Base-by-base conservation (phyloP, 352 stramenopile genomes). In the Globisporangium camurandrum region DNA sequence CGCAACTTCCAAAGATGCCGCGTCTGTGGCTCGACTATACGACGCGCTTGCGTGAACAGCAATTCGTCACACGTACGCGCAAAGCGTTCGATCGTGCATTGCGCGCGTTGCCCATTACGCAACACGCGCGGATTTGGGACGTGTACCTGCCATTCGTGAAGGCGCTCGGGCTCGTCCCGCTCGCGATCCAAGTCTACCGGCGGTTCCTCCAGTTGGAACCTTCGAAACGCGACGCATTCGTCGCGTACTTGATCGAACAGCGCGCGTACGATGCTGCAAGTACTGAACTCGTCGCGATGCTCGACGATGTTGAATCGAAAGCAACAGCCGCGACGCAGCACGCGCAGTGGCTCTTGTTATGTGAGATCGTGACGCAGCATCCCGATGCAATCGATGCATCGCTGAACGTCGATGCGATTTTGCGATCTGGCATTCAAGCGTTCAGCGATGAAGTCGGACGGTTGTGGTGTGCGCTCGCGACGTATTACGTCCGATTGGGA, bases 321-420 rank as follows among this genome's bases (percentile, higher is more conserved):
- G 49, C 52, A 17, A 69, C 46, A 7, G 51, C 70, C 26, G 77
- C 90, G 26, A 93, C 79, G 22, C 90, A 71, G 4, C 91, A 99
- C 56, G 80, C 96, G n/a, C 70, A 99, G 42, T 99, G 96, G 96
- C 95, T 99, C 77, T 67, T 93, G 51, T 90, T 99, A 19, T 98
- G 93, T 40, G 86, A 98, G 40, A 81, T 99, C 55, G 94, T 98
- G 45, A 95, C 89, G 20, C 84, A 91, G 48, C 91, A 99, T 75
- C 95, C 97, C 1, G 83, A 78, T 2, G 78, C 97, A 33, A 78
- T 97, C n/a, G 66, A 67, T 5, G 62, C 78, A 33, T 71, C 71
- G 46, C 67, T 99, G 24, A 75, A 98, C 67, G 96, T 99, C 51
- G 95, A 99, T 43, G 78, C 74, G 3, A 97, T 99, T 54, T 67